Evolutionary conservation across 257 asterid genomes (phyloP), one percentile per base, ranked within the genome.

Genomic region (Linderniella brevidens): DNA sequence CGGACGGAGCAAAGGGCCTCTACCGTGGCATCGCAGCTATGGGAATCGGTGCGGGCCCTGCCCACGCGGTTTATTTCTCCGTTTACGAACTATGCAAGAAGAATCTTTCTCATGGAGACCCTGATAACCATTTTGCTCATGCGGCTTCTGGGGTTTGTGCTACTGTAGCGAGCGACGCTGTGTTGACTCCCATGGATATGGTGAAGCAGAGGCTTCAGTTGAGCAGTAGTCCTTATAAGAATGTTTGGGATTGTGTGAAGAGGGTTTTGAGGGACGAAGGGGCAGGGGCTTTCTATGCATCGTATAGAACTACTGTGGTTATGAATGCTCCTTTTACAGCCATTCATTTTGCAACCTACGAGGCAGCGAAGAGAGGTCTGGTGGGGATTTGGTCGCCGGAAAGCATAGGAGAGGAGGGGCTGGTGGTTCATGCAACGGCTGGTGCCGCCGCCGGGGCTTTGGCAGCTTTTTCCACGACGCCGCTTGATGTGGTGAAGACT

Each of bases 271-370:
- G 63, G 63, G 94, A 90, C 58, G 99, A 85, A 42, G 99, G 99
- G 25, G 0, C 77, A 53, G 48, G 65, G 67, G 94, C 86, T 0
- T 90, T 90, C 53, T 85, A 73, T 16, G 96, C 93, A 0, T 79
- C 93, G 4, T 85, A 90, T 55, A 69, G 65, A 60, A 90, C 99
- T 11, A 90, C 99, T 0, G 83, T 90, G 25, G 57, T 90, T 53
- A 90, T 90, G 99, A 90, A 90, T 63, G 99, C 99, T 0, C 99
- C 99, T 5, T 81, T 71, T 49, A 90, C 99, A 7, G 96, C 99
- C 0, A 78, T 90, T 56, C 99, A 90, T 69, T 90, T 90, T 29
- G 59, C 94, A 3, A 77, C 92, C 0, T 85, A 90, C 38, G 99
- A 90, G 79, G 99, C 96, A 0, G 69, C 75, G 0, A 90, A 90